Base-by-base conservation (phyloP, 192 early-diverging fungal genomes). In the Linderina pennispora region DNA sequence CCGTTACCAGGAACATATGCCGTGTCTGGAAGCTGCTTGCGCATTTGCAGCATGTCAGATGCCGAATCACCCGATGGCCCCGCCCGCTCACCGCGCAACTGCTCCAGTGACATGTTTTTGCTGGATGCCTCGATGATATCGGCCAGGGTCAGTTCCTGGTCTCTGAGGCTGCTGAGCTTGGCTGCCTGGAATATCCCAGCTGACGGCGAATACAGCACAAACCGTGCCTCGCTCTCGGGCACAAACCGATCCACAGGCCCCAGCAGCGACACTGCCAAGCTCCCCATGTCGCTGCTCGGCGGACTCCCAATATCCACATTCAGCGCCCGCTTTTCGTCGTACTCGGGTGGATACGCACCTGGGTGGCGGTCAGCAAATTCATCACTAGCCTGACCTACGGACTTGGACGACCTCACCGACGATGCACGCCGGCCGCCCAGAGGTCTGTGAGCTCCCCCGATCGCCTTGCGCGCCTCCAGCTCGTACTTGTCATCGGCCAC, bases 381-480 rank as follows among this genome's bases (percentile, higher is more conserved):
- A 5, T 31, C 28, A 11, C 28, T 31, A 31, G 28, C 28, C 11
- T 31, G 11, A 8, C 28, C 28, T 31, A 11, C 28, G 28, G 28
- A 11, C 28, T 31, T 31, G 28, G 6, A 31, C 11, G 28, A 8
- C 6, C 6, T 5, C 11, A 11, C 6, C 28, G 28, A 11, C 28
- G 28, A 11, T 31, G 28, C 28, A 11, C 28, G 28, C 5, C n/a
- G n/a, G n/a, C n/a, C n/a, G n/a, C n/a, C n/a, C n/a, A n/a, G n/a
- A n/a, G n/a, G n/a, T n/a, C n/a, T n/a, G n/a, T n/a, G n/a, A n/a
- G n/a, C n/a, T n/a, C n/a, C n/a, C 18, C 50, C 67, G 0, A 70
- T 58, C 10, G 67, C 67, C 36, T 51, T 50, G 38, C 56, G 67
- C 20, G 55, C 43, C 48, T 69, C 58, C 7, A 41, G 33, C 8